phyloP scores from a whole-genome alignment of 179 eudicot species.

The Nepenthes alata region DNA sequence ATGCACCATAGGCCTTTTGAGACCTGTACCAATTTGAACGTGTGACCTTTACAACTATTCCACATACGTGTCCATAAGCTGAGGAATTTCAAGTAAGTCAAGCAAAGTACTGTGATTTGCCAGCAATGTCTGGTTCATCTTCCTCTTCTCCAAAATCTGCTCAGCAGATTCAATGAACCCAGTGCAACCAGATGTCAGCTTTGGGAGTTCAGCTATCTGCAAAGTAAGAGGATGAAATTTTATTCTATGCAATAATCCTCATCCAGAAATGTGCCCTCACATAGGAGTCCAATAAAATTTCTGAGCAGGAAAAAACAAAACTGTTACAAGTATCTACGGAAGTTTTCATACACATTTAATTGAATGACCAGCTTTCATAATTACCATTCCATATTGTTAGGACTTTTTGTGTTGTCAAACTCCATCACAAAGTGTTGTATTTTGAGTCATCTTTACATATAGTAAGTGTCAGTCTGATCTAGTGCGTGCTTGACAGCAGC shows the following conservation, averaged over 20 bases:
- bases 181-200: slow-evolving; percentile 86
- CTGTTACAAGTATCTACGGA: too few species aligned
- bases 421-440: too few species aligned
- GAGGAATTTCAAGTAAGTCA: slow-evolving; percentile 99
- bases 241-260: not conserved
- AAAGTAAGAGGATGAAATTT: slow-evolving; percentile 6
- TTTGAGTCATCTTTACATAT: too few species aligned
- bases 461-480: too few species aligned
- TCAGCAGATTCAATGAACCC: slow-evolving; percentile 90
- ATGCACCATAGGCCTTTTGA: too few species aligned
- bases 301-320: too few species aligned
- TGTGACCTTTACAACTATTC: slow-evolving; percentile 1
- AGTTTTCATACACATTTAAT: too few species aligned
- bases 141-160: slow-evolving; percentile 85
- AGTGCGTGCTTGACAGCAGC: too few species aligned
- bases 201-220: slow-evolving; percentile 89
- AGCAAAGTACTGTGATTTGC: slow-evolving; percentile 95
- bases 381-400: too few species aligned
- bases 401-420: too few species aligned
- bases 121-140: slow-evolving; percentile 87
- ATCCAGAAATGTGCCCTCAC: not conserved
- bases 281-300: too few species aligned
- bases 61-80: slow-evolving; percentile 99
- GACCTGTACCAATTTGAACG: not conserved
- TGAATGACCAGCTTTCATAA: too few species aligned